Evolutionary conservation across 257 asterid genomes (phyloP).

Genomic region (Solanum arcanum): DNA sequence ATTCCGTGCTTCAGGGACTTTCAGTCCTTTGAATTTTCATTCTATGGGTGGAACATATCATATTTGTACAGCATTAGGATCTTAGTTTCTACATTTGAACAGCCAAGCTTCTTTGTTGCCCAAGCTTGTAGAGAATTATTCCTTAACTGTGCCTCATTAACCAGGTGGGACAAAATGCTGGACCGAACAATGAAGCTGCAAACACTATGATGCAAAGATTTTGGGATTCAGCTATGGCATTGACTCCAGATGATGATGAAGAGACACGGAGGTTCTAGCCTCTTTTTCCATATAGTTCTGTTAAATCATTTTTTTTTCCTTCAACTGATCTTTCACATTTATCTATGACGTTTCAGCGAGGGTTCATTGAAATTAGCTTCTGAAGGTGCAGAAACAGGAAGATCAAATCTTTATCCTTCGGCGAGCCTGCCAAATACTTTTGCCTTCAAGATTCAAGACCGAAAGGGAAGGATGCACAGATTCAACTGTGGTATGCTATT

Average conservation of each 20-base stretch:
- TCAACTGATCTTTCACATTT: slow-evolving; percentile 14
- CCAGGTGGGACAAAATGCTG: slow-evolving; percentile 79
- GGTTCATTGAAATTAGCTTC: slow-evolving; percentile 66
- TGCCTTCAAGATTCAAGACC: slow-evolving; percentile 86
- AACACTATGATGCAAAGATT: slow-evolving; percentile 79
- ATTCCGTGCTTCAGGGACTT: not conserved
- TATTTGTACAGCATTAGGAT: not conserved
- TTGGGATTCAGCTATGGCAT: slow-evolving; percentile 96
- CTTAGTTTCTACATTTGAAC: not conserved
- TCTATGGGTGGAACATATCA: not conserved
- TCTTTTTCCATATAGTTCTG: not conserved
- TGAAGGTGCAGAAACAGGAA: slow-evolving; percentile 69
- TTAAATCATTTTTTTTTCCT: not conserved
- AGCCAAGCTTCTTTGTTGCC: not conserved
- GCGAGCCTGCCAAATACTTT: slow-evolving; percentile 39
- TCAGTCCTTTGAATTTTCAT: not conserved
- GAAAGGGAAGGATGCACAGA: slow-evolving; percentile 83
- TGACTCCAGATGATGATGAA: slow-evolving; percentile 72
- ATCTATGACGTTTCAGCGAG: slow-evolving; percentile 38
- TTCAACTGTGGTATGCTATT: slow-evolving; percentile 60
- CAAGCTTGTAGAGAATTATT: not conserved
- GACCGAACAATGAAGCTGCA: slow-evolving; percentile 56
- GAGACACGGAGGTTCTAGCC: slow-evolving; percentile 59
- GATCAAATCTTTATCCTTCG: slow-evolving; percentile 37
- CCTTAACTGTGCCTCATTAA: slow-evolving; percentile 2